Percentiles rank a stretch among this genome's conserved stretches.
These are phyloP conservation scores for Magnolia officinalis DNA, from an alignment of 164 flowering plant genomes.

Conservation along the genomic window DNA sequence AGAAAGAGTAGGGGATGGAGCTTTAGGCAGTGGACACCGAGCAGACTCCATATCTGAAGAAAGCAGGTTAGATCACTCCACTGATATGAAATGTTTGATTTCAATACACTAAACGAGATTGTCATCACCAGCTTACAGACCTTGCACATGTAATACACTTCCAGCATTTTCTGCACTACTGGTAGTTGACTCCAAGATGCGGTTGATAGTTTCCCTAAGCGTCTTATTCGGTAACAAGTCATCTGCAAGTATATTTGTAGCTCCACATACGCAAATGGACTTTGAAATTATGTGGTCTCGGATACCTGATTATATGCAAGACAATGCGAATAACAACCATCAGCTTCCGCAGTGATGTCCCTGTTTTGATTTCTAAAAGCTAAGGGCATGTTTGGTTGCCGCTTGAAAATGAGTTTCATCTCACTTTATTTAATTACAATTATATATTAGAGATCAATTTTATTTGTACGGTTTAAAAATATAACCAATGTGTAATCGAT, in stretches of 20 bases:
- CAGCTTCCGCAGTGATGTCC: not conserved
- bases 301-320: constrained; percentile 53
- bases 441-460: no score
- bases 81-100: not conserved
- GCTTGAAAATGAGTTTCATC: no score
- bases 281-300: constrained; percentile 77
- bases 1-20: constrained; percentile 66
- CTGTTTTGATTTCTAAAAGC: not conserved
- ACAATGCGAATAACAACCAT: not conserved
- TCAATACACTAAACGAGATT: not conserved
- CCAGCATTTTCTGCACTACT: constrained; percentile 86
- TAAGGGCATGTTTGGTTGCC: no score
- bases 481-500: no score
- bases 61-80: not conserved
- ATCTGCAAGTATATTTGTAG: constrained; percentile 80
- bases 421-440: no score
- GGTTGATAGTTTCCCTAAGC: constrained; percentile 79
- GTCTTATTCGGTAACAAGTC: constrained; percentile 94
- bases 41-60: constrained; percentile 77
- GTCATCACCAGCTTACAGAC: constrained; percentile 24
- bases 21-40: constrained; percentile 51
- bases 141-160: constrained; percentile 71
- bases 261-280: constrained; percentile 80
- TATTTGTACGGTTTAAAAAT: no score
- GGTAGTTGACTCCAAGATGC: constrained; percentile 77